Percentiles rank a stretch among this genome's conserved stretches.
These are phyloP conservation scores for Cichorium intybus DNA, from an alignment of 140 eudicot genomes.

Conservation along the genomic window DNA sequence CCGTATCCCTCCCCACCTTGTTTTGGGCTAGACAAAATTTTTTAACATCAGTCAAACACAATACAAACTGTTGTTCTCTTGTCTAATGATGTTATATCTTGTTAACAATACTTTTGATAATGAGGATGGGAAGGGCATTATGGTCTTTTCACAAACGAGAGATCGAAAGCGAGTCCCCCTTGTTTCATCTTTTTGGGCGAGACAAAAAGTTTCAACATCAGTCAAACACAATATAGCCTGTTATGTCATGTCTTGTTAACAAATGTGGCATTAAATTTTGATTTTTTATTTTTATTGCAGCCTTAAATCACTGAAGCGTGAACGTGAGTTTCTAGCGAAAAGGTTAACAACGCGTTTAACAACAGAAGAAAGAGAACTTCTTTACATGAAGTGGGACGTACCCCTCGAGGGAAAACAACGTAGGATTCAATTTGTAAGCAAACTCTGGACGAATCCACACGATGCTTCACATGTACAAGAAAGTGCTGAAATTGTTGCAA, in stretches of 20 bases:
- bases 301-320: slow-evolving; percentile 75
- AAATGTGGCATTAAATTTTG: neutral
- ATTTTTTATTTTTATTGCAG: slow-evolving; percentile 31
- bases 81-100: no score
- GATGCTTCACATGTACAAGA: slow-evolving; percentile 68
- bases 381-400: slow-evolving; percentile 89
- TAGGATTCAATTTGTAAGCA: slow-evolving; percentile 76
- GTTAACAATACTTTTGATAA: no score
- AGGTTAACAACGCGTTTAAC: slow-evolving; percentile 66
- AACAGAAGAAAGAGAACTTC: slow-evolving; percentile 68
- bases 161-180: no score
- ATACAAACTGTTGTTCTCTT: no score
- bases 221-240: no score
- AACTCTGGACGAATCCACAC: slow-evolving; percentile 81
- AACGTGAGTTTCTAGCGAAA: slow-evolving; percentile 90
- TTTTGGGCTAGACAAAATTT: no score
- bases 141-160: no score
- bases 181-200: no score
- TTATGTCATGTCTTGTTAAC: neutral
- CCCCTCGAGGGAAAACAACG: slow-evolving; percentile 93
- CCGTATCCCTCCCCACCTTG: no score
- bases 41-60: no score
- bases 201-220: no score
- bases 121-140: no score
- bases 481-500: slow-evolving; percentile 90